Percentiles rank a stretch among this genome's conserved stretches.
Evolutionary conservation across 805 yeast genomes (phyloP).

Genomic region (Wickerhamomyces chambardii): DNA sequence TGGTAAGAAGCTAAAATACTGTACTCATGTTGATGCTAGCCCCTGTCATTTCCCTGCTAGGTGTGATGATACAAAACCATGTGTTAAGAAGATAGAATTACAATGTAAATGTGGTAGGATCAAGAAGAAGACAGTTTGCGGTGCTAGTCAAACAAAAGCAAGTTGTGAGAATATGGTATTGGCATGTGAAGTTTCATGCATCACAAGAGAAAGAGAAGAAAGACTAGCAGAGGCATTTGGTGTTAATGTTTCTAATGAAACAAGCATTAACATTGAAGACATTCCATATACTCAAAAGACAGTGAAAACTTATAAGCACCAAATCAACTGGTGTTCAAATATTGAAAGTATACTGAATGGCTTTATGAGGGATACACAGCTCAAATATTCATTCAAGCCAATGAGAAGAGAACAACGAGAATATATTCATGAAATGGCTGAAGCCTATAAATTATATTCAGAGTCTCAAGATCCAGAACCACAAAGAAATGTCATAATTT

Average conservation of each 20-base stretch:
- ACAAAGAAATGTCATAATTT: conserved; percentile 59
- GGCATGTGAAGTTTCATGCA: conserved; percentile 69
- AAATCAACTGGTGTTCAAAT: conserved; percentile 58
- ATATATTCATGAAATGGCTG: conserved; percentile 64
- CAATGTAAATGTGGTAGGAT: conserved; percentile 61
- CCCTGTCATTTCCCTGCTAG: conserved; percentile 54
- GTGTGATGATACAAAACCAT: conserved; percentile 44
- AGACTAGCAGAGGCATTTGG: conserved; percentile 58
- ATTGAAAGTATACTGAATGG: conserved; percentile 45
- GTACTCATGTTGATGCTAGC: conserved; percentile 61
- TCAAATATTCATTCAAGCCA: conserved; percentile 55
- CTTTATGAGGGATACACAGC: conserved; percentile 31
- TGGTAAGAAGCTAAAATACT: conserved; percentile 36
- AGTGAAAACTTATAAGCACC: conserved; percentile 20
- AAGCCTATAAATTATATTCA: conserved; percentile 44
- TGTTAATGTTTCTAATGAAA: conserved; percentile 5
- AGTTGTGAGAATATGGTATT: conserved; percentile 29
- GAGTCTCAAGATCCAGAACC: conserved; percentile 85
- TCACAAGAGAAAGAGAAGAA: conserved; percentile 45
- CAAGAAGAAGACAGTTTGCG: conserved; percentile 42
- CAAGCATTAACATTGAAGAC: conserved; percentile 6
- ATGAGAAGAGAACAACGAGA: conserved; percentile 63
- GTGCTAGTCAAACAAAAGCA: conserved; percentile 29
- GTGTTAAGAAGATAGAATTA: conserved; percentile 40
- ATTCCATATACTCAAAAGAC: conserved; percentile 14